Percentiles rank a stretch among this genome's conserved stretches.
These are phyloP conservation scores for Podaxis pistillaris DNA, from an alignment of 768 basidiomycete species.

Conservation along the genomic window DNA sequence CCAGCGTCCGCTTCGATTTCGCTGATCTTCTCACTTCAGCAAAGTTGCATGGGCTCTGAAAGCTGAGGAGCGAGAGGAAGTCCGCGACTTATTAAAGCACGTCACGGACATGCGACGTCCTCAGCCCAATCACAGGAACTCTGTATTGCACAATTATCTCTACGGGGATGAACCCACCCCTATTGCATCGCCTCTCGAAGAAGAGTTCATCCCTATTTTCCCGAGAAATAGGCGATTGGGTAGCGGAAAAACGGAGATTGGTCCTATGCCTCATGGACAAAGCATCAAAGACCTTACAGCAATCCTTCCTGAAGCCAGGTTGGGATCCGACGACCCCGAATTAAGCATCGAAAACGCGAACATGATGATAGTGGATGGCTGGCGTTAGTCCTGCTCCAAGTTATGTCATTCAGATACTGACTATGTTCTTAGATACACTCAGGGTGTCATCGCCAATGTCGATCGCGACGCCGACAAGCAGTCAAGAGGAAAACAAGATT, in stretches of 20 bases:
- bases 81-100: not conserved
- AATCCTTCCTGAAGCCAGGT: constrained; percentile 7
- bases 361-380: constrained; percentile 62
- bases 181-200: constrained; percentile 14
- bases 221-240: constrained; percentile 30
- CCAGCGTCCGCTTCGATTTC: not conserved
- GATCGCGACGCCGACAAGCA: constrained; percentile 27
- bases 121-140: constrained; percentile 22
- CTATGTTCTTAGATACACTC: constrained; percentile 5
- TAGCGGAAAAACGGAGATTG: constrained; percentile 10
- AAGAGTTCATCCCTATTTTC: constrained; percentile 39
- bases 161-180: constrained; percentile 12
- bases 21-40: not conserved
- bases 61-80: not conserved
- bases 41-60: constrained; percentile 5
- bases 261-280: not conserved
- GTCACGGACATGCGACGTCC: constrained; percentile 8
- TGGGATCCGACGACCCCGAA: constrained; percentile 32
- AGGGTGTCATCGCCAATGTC: constrained; percentile 9
- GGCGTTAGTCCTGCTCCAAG: constrained; percentile 44
- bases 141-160: constrained; percentile 23
- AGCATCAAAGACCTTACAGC: constrained; percentile 15
- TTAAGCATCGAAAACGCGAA: constrained; percentile 45
- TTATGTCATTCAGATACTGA: not conserved
- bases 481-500: constrained; percentile 43